phyloP scores from a whole-genome alignment of 169 alveolate species.

The Plasmodium vinckei region DNA sequence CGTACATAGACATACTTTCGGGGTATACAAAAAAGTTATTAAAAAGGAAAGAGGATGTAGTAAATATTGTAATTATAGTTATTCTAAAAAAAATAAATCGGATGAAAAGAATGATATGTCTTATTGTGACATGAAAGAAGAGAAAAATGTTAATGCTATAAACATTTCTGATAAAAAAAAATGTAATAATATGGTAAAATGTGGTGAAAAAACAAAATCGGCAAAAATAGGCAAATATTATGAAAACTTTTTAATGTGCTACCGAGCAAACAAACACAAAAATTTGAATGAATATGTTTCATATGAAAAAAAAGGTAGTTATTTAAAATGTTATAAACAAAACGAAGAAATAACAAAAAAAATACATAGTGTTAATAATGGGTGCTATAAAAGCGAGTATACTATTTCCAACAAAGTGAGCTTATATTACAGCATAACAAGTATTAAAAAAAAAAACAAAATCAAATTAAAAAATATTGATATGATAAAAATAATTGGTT shows the following conservation, averaged over 20 bases:
- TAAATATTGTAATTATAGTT: neutral
- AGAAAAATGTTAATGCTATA: neutral
- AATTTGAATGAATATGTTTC: conserved; percentile 32
- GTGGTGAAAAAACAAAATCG: neutral
- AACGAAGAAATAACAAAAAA: neutral
- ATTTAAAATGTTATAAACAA: conserved; percentile 8
- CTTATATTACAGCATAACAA: conserved; percentile 16
- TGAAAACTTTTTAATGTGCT: conserved; percentile 41
- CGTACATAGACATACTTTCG: conserved; percentile 43
- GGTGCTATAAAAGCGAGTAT: neutral
- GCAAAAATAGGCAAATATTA: conserved; percentile 2
- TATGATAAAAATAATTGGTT: conserved; percentile 9
- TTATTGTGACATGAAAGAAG: neutral
- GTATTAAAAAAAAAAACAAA: conserved; percentile 3
- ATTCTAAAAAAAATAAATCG: neutral
- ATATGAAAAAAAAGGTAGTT: conserved; percentile 7
- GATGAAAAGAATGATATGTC: neutral
- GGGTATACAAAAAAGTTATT: neutral
- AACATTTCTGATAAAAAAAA: too few relatives aligned
- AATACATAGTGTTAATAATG: neutral
- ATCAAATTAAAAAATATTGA: conserved; percentile 32
- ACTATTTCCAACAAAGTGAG: neutral
- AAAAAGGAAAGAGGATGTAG: neutral
- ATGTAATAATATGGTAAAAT: neutral
- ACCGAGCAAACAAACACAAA: conserved; percentile 42